phyloP scores from a whole-genome alignment of 371 early-diverging fungal species.

The Blyttiomyces sp. region DNA sequence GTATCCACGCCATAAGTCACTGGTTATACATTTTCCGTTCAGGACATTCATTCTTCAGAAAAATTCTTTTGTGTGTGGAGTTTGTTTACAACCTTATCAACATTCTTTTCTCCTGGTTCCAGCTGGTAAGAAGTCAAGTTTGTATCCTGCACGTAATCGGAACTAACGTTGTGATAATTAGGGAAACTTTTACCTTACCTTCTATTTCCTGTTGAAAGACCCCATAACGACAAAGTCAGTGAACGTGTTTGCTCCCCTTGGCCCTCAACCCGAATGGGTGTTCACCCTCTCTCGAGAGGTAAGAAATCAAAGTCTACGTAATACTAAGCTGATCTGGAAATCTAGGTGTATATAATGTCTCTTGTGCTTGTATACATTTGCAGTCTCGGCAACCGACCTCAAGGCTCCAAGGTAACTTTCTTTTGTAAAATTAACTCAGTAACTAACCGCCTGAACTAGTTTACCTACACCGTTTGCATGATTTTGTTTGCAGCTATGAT shows the following conservation, averaged over 20 bases:
- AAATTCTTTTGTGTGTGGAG: conserved; percentile 58
- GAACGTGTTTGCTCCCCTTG: conserved; percentile 10
- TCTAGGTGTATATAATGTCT: conserved; percentile 71
- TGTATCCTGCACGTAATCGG: conserved; percentile 34
- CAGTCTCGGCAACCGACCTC: conserved; percentile 89
- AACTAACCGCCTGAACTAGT: not conserved
- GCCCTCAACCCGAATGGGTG: conserved; percentile 10
- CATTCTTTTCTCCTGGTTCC: conserved; percentile 73
- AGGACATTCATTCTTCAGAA: conserved; percentile 57
- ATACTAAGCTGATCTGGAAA: too few species aligned
- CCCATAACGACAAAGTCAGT: not conserved
- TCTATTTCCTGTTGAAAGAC: conserved; percentile 58
- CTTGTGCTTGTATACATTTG: conserved; percentile 76
- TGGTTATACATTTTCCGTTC: conserved; percentile 74
- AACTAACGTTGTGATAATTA: not conserved
- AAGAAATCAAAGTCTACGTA: too few species aligned
- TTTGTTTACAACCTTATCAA: conserved; percentile 60
- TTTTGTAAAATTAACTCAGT: not conserved
- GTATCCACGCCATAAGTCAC: conserved; percentile 81
- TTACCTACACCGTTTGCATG: conserved; percentile 45
- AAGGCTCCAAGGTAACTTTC: conserved; percentile 66
- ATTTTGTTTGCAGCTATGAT: conserved; percentile 71
- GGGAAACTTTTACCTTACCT: conserved; percentile 43
- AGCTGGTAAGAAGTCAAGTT: conserved; percentile 48
- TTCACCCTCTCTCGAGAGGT: not conserved